Percentiles rank a stretch among this genome's conserved stretches.
Conservation (phyloP, 768 basidiomycete genomes). For the Podaxis sp. region DNA sequence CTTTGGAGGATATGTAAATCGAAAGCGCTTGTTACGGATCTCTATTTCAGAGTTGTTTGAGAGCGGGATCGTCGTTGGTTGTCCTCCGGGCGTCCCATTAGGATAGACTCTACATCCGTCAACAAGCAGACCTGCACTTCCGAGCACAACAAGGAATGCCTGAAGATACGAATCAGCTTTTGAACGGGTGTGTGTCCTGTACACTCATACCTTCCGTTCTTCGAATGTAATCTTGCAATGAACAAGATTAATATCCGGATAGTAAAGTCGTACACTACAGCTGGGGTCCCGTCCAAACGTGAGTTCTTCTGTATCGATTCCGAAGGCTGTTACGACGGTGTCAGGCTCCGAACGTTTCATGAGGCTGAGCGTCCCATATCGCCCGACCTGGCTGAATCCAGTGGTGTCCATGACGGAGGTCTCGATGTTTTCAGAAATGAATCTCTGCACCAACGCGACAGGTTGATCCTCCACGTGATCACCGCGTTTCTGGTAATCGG, state of each 20-base stretch:
- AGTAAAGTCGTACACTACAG: constrained; percentile 70
- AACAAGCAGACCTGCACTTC: constrained; percentile 49
- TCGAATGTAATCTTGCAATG: constrained; percentile 70
- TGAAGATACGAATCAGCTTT: constrained; percentile 20
- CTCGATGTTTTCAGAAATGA: neutral
- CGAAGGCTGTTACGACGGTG: constrained; percentile 57
- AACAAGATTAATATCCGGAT: constrained; percentile 52
- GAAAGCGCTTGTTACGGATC: constrained; percentile 64
- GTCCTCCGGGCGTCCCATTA: constrained; percentile 18
- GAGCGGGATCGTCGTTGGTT: constrained; percentile 56
- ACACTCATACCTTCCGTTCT: constrained; percentile 48
- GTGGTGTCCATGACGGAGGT: constrained; percentile 32
- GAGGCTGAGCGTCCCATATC: constrained; percentile 61
- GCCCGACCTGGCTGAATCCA: constrained; percentile 51
- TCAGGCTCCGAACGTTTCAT: constrained; percentile 47
- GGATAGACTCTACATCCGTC: constrained; percentile 65
- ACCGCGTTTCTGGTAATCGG: neutral
- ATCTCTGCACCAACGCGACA: constrained; percentile 1
- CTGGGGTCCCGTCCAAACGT: constrained; percentile 64
- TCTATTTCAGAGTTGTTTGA: constrained; percentile 63
- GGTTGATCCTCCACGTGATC: constrained; percentile 1
- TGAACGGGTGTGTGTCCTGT: neutral
- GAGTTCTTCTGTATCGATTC: constrained; percentile 62
- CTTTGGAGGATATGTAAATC: constrained; percentile 74
- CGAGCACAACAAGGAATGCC: constrained; percentile 67